Base-by-base conservation (phyloP, 768 basidiomycete species). In the Suillus cothurnatus region DNA sequence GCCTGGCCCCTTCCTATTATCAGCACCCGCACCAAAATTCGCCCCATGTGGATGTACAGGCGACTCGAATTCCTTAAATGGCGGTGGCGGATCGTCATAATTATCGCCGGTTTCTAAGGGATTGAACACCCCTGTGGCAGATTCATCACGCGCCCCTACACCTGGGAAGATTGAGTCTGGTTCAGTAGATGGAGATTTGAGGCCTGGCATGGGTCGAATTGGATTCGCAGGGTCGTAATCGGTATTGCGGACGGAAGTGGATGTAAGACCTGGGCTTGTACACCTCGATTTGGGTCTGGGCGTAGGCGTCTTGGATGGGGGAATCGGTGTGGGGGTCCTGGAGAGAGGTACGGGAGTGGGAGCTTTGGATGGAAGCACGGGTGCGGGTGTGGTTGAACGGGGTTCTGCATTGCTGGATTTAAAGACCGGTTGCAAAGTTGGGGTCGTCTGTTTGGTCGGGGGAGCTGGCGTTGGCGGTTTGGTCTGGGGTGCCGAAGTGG, bases 11-110 rank as follows among this genome's bases (percentile, higher is more conserved):
- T 34, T 55, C 53, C 31, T 5, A 55, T 55, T 1, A 6, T 4
- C 21, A 55, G n/a, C 21, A 1, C 53, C 12, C 14, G 6, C 58
- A 41, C 57, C 26, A 41, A 41, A 39, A 28, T 39, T 23, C 2
- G 59, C 61, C 49, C n/a, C 19, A 1, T 49, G 65, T 6, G 39
- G 14, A 56, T 26, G 31, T 28, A 60, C 71, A 28, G 41, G 26
- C 28, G 38, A 59, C 28, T 41, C 58, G 26, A 41, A 41, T 36
- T 59, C 41, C 11, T 58, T 58, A 11, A 58, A 58, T 26, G 58
- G 64, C 17, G 67, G 53, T 0, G 69, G 67, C n/a, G 65, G 26
- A 17, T 45, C 11, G 26, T 68, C 66, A 8, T 62, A 12, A 21
- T 63, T 43, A 28, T 59, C 5, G 6, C 0, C 4, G 7, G 71